A percentile compares a stretch with the other conserved stretches of the same genome.
Conservation (phyloP, 2,329 filamentous ascomycete species). For the Davidsoniella virescens region DNA sequence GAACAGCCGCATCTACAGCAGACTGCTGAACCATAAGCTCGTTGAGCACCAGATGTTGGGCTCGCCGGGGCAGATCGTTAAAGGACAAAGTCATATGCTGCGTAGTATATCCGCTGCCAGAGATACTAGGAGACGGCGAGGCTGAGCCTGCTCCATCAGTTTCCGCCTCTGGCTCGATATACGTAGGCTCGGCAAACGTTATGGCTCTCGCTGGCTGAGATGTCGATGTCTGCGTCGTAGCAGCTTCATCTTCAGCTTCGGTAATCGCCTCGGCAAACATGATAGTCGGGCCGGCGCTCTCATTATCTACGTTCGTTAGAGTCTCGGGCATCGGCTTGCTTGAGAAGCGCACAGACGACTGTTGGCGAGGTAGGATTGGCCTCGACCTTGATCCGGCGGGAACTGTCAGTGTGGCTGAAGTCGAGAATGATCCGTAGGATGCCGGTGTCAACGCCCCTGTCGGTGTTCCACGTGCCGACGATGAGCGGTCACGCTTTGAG, state of each 20-base stretch:
- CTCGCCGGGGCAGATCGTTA: constrained; percentile 70
- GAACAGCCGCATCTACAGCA: constrained; percentile 48
- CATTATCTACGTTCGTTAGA: constrained; percentile 47
- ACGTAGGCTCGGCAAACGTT: not conserved
- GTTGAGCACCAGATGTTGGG: constrained; percentile 75
- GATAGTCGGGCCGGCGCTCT: constrained; percentile 47
- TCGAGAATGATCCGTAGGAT: constrained; percentile 6
- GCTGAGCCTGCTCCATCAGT: too few relatives aligned
- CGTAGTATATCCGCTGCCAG: constrained; percentile 32
- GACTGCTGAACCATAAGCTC: constrained; percentile 61
- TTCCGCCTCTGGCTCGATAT: not conserved
- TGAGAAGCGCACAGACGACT: constrained; percentile 46
- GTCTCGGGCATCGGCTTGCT: constrained; percentile 59
- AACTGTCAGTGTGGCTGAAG: not conserved
- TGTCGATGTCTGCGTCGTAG: not conserved
- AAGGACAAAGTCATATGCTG: constrained; percentile 58
- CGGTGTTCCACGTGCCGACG: not conserved
- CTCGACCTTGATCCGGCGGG: constrained; percentile 18
- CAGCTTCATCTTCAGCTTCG: not conserved
- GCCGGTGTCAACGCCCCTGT: constrained; percentile 10
- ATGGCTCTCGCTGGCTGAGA: not conserved
- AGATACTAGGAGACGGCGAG: not conserved
- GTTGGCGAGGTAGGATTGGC: constrained; percentile 35
- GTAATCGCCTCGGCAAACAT: constrained; percentile 46
- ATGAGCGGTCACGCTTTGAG: constrained; percentile 14